Evolutionary conservation across 257 asterid genomes (phyloP), one percentile per base, ranked within the genome.

Genomic region (Paulownia fortunei): DNA sequence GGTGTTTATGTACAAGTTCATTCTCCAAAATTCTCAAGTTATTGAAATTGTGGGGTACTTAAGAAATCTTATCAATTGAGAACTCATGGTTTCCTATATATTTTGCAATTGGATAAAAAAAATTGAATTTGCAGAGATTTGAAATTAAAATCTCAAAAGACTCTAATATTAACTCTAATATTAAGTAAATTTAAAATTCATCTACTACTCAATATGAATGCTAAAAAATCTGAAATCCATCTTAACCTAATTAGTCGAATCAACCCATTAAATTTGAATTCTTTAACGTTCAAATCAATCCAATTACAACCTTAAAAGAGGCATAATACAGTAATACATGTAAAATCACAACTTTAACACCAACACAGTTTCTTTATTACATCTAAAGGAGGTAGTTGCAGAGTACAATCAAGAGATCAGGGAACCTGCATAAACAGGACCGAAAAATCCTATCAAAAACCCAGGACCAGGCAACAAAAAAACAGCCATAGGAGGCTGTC

Each of bases 361-460:
- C 41, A 47, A 55, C 47, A 10, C 55, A 77, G 49, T 63, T 86
- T 66, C 68, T 49, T 81, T 79, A 76, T 79, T 79, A 36, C 63
- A 76, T 46, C 73, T 5, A 37, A 52, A 59, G 34, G 79, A 32
- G 42, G 82, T 46, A 67, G 79, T 42, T 71, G 70, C 87, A 69
- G 30, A 21, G 81, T 84, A 90, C 82, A 80, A 81, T 62, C 49
- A 75, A 77, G 73, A 74, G 76, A 44, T 54, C 65, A 56, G 64
- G 69, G 78, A 74, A 79, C 21, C 81, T 77, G 84, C 76, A 82
- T 5, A 79, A 71, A 84, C 71, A 87, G 91, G 89, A 87, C 42
- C 12, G 4, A 18, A 74, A 23, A 69, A 78, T 84, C 93, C 90
- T 72, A 76, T 30, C 12, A 61, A 88, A 92, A 89, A 85, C 68